Evolutionary conservation across 495 filamentous ascomycete genomes (phyloP).

Genomic region (Aspergillus nidulans): DNA sequence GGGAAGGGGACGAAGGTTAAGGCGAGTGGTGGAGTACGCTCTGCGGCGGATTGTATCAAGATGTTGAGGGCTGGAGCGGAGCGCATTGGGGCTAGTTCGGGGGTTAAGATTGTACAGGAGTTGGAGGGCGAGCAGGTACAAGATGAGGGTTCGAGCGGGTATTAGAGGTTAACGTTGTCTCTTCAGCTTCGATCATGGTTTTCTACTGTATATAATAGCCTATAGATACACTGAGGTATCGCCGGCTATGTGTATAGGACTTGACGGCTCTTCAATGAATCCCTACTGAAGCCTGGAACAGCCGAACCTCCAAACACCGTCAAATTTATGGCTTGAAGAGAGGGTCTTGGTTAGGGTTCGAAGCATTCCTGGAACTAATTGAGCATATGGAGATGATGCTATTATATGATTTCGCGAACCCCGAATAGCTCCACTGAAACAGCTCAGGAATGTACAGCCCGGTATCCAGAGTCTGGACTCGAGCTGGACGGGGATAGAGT

Average conservation of each 20-base stretch:
- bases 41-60: slow-evolving; percentile 44
- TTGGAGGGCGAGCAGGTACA: slow-evolving; percentile 19
- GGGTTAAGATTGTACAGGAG: slow-evolving; percentile 54
- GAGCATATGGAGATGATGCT: neutral
- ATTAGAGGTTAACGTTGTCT: slow-evolving; percentile 3
- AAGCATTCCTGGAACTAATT: neutral
- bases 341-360: neutral
- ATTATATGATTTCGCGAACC: no score
- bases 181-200: neutral
- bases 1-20: slow-evolving; percentile 53
- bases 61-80: slow-evolving; percentile 64
- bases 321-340: neutral
- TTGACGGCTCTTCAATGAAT: neutral
- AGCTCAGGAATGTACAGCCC: neutral
- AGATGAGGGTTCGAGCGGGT: slow-evolving; percentile 8
- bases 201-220: neutral
- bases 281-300: neutral
- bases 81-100: slow-evolving; percentile 59
- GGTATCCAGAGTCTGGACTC: neutral
- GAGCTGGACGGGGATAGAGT: neutral
- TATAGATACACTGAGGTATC: neutral
- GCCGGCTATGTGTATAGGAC: neutral
- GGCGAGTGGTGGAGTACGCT: slow-evolving; percentile 60
- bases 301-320: neutral
- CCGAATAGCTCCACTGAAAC: neutral